phyloP scores from a whole-genome alignment of 2,329 filamentous ascomycete genomes.

The Apiospora arundinis region DNA sequence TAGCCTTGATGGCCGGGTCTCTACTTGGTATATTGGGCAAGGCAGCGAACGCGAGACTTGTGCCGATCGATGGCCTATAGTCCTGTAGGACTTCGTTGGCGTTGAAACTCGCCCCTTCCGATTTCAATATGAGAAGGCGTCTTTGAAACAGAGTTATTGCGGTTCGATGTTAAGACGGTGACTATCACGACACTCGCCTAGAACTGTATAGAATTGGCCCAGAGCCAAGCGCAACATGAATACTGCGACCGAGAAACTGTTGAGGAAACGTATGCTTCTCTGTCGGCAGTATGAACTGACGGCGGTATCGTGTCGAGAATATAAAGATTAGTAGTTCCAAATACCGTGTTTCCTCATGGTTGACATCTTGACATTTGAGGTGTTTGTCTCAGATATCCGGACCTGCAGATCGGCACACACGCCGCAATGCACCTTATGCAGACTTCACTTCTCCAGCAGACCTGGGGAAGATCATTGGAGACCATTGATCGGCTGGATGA shows the following conservation, averaged over 20 bases:
- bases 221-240: background rate
- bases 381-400: conserved; percentile 14
- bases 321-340: background rate
- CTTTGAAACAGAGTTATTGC: background rate
- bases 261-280: background rate
- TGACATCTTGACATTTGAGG: background rate
- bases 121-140: background rate
- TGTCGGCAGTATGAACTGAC: background rate
- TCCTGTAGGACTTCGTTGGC: background rate
- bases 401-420: conserved; percentile 2
- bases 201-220: background rate
- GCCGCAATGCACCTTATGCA: background rate
- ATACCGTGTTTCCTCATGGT: background rate
- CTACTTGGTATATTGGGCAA: background rate
- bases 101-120: background rate
- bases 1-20: background rate
- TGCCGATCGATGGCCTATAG: background rate
- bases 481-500: background rate
- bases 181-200: background rate
- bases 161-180: background rate
- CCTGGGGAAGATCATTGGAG: conserved; percentile 12
- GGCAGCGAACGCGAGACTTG: background rate
- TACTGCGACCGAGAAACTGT: background rate
- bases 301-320: background rate
- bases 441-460: background rate